Evolutionary conservation across 75 land plant genomes (phyloP), one percentile per base, ranked within the genome.

Genomic region (Picea sitchensis): DNA sequence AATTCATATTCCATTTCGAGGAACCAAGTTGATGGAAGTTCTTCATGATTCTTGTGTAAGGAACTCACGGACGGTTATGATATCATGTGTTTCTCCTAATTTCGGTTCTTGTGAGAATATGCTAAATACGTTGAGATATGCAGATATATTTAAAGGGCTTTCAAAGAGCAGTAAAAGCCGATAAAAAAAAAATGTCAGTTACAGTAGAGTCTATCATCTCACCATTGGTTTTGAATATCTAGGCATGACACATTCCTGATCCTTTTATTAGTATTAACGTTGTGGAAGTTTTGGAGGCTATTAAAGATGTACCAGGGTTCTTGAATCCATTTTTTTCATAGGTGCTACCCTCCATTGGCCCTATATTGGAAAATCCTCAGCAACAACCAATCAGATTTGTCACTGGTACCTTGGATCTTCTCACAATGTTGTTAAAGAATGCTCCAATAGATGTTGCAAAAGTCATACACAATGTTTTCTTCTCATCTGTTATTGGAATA

Each of bases 241-340:
- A 98, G 99, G 90, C 80, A 11, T 85, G 83, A 31, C 84, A 93
- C 87, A 87, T 92, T 77, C 88, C 92, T 15, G 98, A 98, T 87
- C 99, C 98, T 56, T 95, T 98, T 71, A 93, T 98, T 56, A 89
- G 96, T 69, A 87, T 94, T 78, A 94, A 95, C 86, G 90, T 90
- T 20, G 62, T 98, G 34, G 98, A 95, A 72, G 90, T 91, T 79
- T 79, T 98, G 64, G 98, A 98, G 98, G 95, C 92, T 77, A 79
- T 95, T 26, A 98, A 90, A 82, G 79, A 87, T 86, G 82, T 89
- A 59, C 93, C 95, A 38, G 95, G 94, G 21, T 98, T 95, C 79
- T 61, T 92, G 63, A 80, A 75, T 72, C 94, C 92, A 58, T 77
- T 98, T 47, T 86, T 87, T 61, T 84, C 87, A 77, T 90, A 96